Base-by-base conservation (phyloP, 768 basidiomycete species). In the Sporobolomyces pararoseus region DNA sequence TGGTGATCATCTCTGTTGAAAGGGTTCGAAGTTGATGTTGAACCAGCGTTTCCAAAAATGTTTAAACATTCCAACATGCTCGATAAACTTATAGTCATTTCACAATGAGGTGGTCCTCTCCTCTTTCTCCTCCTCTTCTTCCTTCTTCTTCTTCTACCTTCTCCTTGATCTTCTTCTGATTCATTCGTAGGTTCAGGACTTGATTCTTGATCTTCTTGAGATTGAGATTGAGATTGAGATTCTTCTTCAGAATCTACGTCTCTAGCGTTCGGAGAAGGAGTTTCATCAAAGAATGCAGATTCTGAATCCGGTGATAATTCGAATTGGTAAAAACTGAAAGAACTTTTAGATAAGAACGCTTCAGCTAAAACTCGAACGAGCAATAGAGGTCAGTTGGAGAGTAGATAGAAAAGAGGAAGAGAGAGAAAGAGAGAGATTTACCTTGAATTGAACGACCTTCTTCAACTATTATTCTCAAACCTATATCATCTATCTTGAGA, bases 1-100 rank as follows among this genome's bases (percentile, higher is more conserved):
- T 29, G 29, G 10, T 54, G 25, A 5, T 42, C 39, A 42, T 42
- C 39, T 42, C 39, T 46, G 46, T 72, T 65, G 50, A 65, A 72
- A 66, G 31, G 62, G 52, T 34, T 67, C 42, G 72, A 50, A 50
- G 66, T 78, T 3, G 70, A 12, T 21, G 13, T 47, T 42, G 39
- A 19, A 76, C 94, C 39, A 42, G 39, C 39, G 39, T 42, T n/a
- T 21, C 27, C 25, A 34, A 37, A 97, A 64, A 97, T 88, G 76
- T 95, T 94, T 37, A 99, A 82, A 76, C 90, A 93, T 72, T 96
- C 92, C 69, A 96, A 84, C 59, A 97, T 81, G 4, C 87, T 88
- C 77, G 86, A 85, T 46, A 99, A 84, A 3, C 89, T 88, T 65
- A 99, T 84, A 78, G 94, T 91, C 76, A 97, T 89, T 60, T 34